These are phyloP conservation scores for Cordyceps javanica DNA, from an alignment of 2,329 filamentous ascomycete genomes.

Conservation along the genomic window DNA sequence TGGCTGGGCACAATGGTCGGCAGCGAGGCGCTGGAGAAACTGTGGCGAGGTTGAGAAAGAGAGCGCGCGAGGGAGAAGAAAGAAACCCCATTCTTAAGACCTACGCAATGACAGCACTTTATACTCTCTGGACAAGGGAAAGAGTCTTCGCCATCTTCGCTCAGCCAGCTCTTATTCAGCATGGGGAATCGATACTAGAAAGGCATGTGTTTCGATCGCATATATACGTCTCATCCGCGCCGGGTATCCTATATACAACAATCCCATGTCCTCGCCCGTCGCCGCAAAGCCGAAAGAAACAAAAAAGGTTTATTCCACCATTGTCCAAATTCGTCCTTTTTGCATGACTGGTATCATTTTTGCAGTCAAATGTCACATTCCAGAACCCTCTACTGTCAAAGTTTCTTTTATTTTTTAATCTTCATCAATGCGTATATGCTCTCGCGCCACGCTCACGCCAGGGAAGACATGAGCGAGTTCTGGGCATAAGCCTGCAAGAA, in stretches of 20 bases:
- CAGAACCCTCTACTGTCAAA: background rate
- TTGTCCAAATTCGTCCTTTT: slow-evolving; percentile 3
- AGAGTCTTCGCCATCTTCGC: background rate
- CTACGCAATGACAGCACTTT: background rate
- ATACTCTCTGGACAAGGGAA: background rate
- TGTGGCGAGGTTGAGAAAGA: slow-evolving; percentile 35
- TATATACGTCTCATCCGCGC: slow-evolving; percentile 3
- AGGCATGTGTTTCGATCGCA: background rate
- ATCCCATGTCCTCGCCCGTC: background rate
- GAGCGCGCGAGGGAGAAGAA: background rate
- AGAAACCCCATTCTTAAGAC: background rate
- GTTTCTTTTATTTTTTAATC: background rate
- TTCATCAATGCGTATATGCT: slow-evolving; percentile 1
- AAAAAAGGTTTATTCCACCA: background rate
- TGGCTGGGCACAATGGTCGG: slow-evolving; percentile 58
- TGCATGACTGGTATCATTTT: background rate
- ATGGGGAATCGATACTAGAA: background rate
- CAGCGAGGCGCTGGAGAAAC: slow-evolving; percentile 29
- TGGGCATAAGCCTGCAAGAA: slow-evolving; percentile 68
- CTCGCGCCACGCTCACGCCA: slow-evolving; percentile 67
- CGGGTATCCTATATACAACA: slow-evolving; percentile 11
- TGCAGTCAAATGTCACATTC: background rate
- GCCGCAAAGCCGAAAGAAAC: background rate
- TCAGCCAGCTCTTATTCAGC: background rate
- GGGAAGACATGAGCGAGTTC: slow-evolving; percentile 70